Conservation (phyloP, 805 yeast species). For the Vanderwaltozyma polyspora region DNA sequence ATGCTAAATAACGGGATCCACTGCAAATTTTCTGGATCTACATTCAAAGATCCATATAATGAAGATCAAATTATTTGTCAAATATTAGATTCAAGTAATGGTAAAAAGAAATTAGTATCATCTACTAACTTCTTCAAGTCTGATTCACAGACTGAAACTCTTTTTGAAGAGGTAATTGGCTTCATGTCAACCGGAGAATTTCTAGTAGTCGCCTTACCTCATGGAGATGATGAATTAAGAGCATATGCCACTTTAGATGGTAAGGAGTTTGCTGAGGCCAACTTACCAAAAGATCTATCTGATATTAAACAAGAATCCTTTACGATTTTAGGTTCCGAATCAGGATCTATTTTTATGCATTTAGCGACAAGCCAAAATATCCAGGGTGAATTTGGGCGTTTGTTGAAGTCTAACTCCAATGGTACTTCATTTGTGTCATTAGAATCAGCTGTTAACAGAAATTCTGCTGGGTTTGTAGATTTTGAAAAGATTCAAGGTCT, state of each 20-base stretch:
- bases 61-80: slow-evolving; percentile 58
- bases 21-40: slow-evolving; percentile 59
- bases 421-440: slow-evolving; percentile 78
- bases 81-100: slow-evolving; percentile 29
- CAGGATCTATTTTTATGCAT: slow-evolving; percentile 70
- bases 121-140: slow-evolving; percentile 42
- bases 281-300: slow-evolving; percentile 55
- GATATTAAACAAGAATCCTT: slow-evolving; percentile 58
- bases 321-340: slow-evolving; percentile 64
- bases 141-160: slow-evolving; percentile 27
- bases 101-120: slow-evolving; percentile 30
- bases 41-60: slow-evolving; percentile 34
- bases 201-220: slow-evolving; percentile 56
- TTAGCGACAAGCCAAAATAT: slow-evolving; percentile 50
- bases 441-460: slow-evolving; percentile 63
- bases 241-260: slow-evolving; percentile 80
- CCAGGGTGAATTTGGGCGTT: slow-evolving; percentile 58
- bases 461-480: slow-evolving; percentile 67
- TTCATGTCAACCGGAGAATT: slow-evolving; percentile 62
- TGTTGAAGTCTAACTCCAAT: slow-evolving; percentile 80
- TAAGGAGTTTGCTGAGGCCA: slow-evolving; percentile 57
- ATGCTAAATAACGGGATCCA: slow-evolving; percentile 41
- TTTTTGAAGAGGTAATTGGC: slow-evolving; percentile 56
- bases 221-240: slow-evolving; percentile 40
- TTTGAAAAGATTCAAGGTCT: slow-evolving; percentile 73